Evolutionary conservation across 257 asterid species (phyloP).

Genomic region (Solanum piurae): DNA sequence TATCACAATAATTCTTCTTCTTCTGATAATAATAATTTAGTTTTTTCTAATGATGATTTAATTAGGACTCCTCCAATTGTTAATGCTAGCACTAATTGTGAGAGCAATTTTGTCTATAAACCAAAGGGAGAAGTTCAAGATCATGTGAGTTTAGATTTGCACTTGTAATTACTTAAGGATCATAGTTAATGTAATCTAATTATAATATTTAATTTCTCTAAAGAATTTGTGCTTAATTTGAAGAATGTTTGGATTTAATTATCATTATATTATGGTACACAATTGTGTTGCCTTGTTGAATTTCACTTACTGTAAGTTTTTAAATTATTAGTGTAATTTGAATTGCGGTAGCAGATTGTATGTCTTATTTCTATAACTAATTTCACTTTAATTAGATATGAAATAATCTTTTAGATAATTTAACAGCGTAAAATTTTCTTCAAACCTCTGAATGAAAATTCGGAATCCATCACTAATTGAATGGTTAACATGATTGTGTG

Average conservation of each 20-base stretch:
- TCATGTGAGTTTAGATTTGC: conserved; percentile 81
- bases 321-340: neutral
- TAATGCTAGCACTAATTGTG: conserved; percentile 16
- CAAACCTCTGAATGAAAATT: neutral
- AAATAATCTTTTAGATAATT: neutral
- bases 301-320: neutral
- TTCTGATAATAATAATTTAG: neutral
- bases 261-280: neutral
- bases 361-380: neutral
- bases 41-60: conserved; percentile 4
- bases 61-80: conserved; percentile 13
- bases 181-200: neutral
- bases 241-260: neutral
- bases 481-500: neutral
- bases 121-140: conserved; percentile 44
- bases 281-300: neutral
- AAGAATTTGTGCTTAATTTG: neutral
- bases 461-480: neutral
- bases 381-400: neutral
- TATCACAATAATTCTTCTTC: neutral
- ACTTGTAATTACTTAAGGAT: conserved; percentile 28
- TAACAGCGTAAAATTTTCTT: neutral
- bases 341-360: neutral
- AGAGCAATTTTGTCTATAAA: conserved; percentile 28
- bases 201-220: neutral